Evolutionary conservation across 176 grass and related monocot species (phyloP), one percentile per base, ranked within the genome.

Genomic region (Carex cristatella): DNA sequence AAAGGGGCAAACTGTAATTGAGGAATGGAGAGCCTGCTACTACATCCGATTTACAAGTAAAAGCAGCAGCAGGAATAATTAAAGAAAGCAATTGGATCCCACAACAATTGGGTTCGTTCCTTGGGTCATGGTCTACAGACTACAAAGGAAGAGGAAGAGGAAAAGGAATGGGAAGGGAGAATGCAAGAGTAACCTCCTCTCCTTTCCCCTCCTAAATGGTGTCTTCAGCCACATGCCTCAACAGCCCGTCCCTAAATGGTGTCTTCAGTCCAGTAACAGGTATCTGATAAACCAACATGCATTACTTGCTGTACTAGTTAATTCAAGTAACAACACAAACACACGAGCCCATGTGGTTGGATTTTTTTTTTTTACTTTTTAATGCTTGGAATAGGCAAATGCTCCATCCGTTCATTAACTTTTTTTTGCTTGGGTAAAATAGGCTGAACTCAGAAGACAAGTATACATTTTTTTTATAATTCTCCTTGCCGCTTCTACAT

Each of bases 201-300:
- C n/a, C n/a, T n/a, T n/a, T n/a, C n/a, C n/a, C n/a, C n/a, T n/a
- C n/a, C n/a, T n/a, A n/a, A n/a, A n/a, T n/a, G n/a, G n/a, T n/a
- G n/a, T 99, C 93, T 86, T 99, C 93, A 76, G 96, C 96, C 80
- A 99, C 61, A 84, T 94, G 88, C 83, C 90, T 99, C 28, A 99
- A 84, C 32, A 88, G 85, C 1, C 96, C 91, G 85, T 94, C 96
- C 55, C 96, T 89, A 83, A 99, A 99, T 69, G 91, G 93, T 32
- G 96, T 99, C 85, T 92, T 99, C 56, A 99, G 83, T 75, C 96
- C 96, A 86, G 87, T 95, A 15, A 95, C 23, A 3, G 96, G 90
- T 38, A 99, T 93, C 96, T 99, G 73, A 83, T 33, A 78, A 78
- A 33, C 73, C 27, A 57, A 78, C 27, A 78, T 78, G 23, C 16